phyloP scores from a whole-genome alignment of 768 basidiomycete genomes.

The Kwoniella sp. region DNA sequence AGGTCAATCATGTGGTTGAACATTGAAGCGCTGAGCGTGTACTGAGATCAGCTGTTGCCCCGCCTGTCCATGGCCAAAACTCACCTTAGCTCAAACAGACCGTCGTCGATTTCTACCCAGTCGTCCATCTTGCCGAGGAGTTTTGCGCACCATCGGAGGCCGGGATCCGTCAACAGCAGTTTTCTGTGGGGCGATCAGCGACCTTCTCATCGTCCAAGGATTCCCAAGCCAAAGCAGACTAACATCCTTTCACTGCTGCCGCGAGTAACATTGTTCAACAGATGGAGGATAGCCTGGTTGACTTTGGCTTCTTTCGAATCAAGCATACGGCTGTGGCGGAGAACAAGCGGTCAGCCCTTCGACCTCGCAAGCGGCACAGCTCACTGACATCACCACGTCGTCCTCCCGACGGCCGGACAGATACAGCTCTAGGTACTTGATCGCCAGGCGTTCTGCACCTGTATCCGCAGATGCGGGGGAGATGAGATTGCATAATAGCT shows the following conservation, averaged over 20 bases:
- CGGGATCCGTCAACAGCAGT: constrained; percentile 13
- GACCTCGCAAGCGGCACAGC: neutral
- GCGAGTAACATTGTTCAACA: constrained; percentile 69
- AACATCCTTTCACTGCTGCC: constrained; percentile 60
- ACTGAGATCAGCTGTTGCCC: neutral
- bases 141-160: constrained; percentile 59
- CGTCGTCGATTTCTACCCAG: constrained; percentile 64
- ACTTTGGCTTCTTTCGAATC: constrained; percentile 63
- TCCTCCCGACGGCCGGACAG: constrained; percentile 64
- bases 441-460: constrained; percentile 62
- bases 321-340: constrained; percentile 53
- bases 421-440: constrained; percentile 56
- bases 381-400: constrained; percentile 65
- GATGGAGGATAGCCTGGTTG: constrained; percentile 61
- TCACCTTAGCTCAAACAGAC: constrained; percentile 74
- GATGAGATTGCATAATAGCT: constrained; percentile 77
- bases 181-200: constrained; percentile 33
- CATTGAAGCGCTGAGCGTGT: constrained; percentile 44
- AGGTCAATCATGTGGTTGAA: constrained; percentile 63
- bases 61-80: constrained; percentile 6
- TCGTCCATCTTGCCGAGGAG: constrained; percentile 69
- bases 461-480: constrained; percentile 61
- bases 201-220: neutral
- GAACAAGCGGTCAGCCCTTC: constrained; percentile 42
- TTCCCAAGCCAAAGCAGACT: constrained; percentile 1